Percentiles rank a stretch among this genome's conserved stretches.
These are phyloP conservation scores for Elsinoe arachidis DNA, from an alignment of 2,329 filamentous ascomycete species.

Conservation along the genomic window DNA sequence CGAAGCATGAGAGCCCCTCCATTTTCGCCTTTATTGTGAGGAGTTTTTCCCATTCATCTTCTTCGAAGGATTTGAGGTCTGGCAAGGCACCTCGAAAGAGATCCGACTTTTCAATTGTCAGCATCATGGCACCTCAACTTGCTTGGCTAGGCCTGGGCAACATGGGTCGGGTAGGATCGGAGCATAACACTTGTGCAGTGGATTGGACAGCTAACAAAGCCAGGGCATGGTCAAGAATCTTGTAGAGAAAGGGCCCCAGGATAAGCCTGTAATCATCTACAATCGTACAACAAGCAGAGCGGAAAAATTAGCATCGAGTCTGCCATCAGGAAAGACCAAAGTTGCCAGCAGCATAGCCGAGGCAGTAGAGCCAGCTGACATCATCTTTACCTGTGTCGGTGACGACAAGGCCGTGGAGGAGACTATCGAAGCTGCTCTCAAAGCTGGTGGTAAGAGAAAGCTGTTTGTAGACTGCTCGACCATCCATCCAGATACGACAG, in stretches of 20 bases:
- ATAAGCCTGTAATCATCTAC: constrained; percentile 65
- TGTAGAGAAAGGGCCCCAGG: constrained; percentile 63
- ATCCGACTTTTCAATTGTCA: too few relatives aligned
- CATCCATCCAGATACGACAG: constrained; percentile 72
- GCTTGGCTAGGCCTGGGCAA: constrained; percentile 80
- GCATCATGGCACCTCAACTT: constrained; percentile 43
- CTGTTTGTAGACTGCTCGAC: constrained; percentile 83
- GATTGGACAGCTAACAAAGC: not conserved
- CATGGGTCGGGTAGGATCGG: constrained; percentile 60
- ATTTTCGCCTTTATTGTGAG: too few relatives aligned
- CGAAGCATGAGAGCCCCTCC: not conserved
- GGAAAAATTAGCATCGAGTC: constrained; percentile 51
- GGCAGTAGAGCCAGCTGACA: constrained; percentile 58
- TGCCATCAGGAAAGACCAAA: constrained; percentile 54
- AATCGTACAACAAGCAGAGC: constrained; percentile 67
- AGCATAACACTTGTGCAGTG: not conserved
- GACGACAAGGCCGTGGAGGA: constrained; percentile 65
- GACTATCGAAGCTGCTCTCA: constrained; percentile 51
- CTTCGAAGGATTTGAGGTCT: too few relatives aligned
- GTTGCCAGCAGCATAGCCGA: constrained; percentile 57
- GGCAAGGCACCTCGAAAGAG: too few relatives aligned
- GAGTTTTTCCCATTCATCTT: too few relatives aligned
- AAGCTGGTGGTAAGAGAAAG: constrained; percentile 52
- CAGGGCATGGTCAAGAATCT: constrained; percentile 82
- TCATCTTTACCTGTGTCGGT: constrained; percentile 74